Evolutionary conservation across 164 flowering plant species (phyloP).

Genomic region (Vitis rupestris): DNA sequence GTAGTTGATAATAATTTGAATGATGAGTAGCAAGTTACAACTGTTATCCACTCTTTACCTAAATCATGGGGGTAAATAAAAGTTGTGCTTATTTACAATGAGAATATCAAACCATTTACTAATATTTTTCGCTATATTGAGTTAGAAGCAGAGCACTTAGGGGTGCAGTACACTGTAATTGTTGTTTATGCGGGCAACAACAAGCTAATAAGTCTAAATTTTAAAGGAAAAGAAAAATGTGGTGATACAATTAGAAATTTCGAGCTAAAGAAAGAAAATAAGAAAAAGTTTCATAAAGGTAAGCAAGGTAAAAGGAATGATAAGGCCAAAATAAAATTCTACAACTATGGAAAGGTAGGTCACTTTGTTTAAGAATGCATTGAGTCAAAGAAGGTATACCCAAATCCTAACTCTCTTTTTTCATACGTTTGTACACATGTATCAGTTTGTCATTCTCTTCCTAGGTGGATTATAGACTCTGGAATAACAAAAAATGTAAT

Average conservation of each 20-base stretch:
- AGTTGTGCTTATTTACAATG: constrained; percentile 6
- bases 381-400: too few species aligned
- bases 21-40: constrained; percentile 9
- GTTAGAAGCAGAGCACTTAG: background rate
- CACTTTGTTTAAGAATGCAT: too few species aligned
- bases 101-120: background rate
- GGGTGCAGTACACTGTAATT: too few species aligned
- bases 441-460: constrained; percentile 6
- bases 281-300: constrained; percentile 10
- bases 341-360: too few species aligned
- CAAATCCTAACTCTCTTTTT: background rate
- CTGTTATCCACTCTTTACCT: background rate
- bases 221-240: background rate
- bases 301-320: constrained; percentile 10
- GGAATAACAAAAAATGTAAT: constrained; percentile 11
- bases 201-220: background rate
- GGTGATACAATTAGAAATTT: too few species aligned
- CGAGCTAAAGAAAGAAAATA: background rate
- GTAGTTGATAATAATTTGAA: background rate
- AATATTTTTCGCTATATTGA: background rate
- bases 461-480: background rate
- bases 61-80: background rate
- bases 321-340: background rate
- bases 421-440: background rate
- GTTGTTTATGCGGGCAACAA: background rate